A percentile compares a stretch with the other conserved stretches of the same genome.
phyloP scores from a whole-genome alignment of 371 early-diverging fungal genomes.

The Mucor saturninus region DNA sequence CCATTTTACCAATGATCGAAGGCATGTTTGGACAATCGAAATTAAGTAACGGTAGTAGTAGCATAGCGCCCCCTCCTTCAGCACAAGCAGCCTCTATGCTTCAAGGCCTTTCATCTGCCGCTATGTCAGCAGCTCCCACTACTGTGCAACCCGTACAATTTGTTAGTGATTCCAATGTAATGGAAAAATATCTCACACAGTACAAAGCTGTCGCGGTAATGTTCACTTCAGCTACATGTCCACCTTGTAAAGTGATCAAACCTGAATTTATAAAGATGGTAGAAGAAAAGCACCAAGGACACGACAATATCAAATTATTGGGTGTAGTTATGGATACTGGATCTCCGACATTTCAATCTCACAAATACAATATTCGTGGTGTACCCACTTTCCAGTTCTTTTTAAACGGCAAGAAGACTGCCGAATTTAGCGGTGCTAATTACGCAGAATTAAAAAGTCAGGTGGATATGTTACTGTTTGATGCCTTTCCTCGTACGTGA shows the following conservation, averaged over 20 bases:
- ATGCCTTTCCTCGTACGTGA: constrained; percentile 70
- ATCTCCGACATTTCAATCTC: constrained; percentile 57
- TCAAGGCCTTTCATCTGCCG: constrained; percentile 45
- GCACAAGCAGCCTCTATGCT: constrained; percentile 29
- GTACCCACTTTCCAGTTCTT: constrained; percentile 77
- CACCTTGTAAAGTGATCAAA: constrained; percentile 74
- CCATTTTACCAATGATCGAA: constrained; percentile 80
- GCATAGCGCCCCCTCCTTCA: constrained; percentile 3
- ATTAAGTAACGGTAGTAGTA: constrained; percentile 14
- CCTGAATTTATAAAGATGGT: constrained; percentile 72
- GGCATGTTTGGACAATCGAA: constrained; percentile 73
- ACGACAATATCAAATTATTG: constrained; percentile 43
- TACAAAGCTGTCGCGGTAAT: constrained; percentile 70
- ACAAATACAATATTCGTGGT: constrained; percentile 62
- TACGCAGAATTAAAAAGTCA: constrained; percentile 64
- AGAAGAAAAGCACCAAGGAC: constrained; percentile 43
- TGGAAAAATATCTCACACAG: constrained; percentile 41
- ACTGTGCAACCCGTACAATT: constrained; percentile 29
- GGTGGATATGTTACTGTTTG: constrained; percentile 66
- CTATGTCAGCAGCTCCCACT: constrained; percentile 43
- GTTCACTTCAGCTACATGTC: constrained; percentile 76
- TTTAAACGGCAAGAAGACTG: constrained; percentile 60
- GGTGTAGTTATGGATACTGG: constrained; percentile 70
- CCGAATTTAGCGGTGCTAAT: constrained; percentile 72
- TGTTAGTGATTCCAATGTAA: constrained; percentile 38